Base-by-base conservation (phyloP, 768 basidiomycete species). In the Amanita jacksonii region DNA sequence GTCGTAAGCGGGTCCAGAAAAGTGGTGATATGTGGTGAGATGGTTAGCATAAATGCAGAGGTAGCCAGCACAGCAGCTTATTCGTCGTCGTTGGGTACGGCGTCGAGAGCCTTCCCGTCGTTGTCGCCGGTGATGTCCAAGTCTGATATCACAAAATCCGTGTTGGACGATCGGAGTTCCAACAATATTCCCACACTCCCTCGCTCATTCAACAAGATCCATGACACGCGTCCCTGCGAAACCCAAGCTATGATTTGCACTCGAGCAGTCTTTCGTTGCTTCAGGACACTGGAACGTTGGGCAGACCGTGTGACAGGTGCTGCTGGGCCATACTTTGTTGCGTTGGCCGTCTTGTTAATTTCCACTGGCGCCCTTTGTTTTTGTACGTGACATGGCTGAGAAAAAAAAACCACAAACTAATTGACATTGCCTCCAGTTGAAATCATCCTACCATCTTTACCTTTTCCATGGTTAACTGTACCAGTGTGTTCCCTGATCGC, bases 321-420 rank as follows among this genome's bases (percentile, higher is more conserved):
- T 41, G 92, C 88, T 23, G 94, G 94, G 0, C 94, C 92, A 0
- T 77, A 84, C 55, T 98, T 98, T 58, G 77, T 98, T 30, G 73
- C 65, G 1, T 66, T 94, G n/a, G 93, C 90, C 3, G 68, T 83
- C 43, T 54, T 79, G 5, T 70, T 98, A 20, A 79, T 92, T 12
- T 62, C 69, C 8, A 54, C 69, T 1, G 92, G 90, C 35, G 68
- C 76, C 0, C 49, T 89, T 38, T 81, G 76, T 51, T 98, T 94
- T 59, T 89, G 91, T 93, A 57, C 63, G 84, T 76, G 23, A 3
- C 3, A 16, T 36, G 0, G 7, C 24, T 7, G n/a, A 7, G 18
- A 5, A 23, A 7, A 18, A 18, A 8, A 22, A 5, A 9, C 19
- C 25, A 0, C 8, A 9, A 18, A n/a, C 43, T 28, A 8, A 37